A percentile compares a stretch with the other conserved stretches of the same genome.
These are phyloP conservation scores for Aspergillus bridgeri DNA, from an alignment of 495 filamentous ascomycete genomes.

Conservation along the genomic window DNA sequence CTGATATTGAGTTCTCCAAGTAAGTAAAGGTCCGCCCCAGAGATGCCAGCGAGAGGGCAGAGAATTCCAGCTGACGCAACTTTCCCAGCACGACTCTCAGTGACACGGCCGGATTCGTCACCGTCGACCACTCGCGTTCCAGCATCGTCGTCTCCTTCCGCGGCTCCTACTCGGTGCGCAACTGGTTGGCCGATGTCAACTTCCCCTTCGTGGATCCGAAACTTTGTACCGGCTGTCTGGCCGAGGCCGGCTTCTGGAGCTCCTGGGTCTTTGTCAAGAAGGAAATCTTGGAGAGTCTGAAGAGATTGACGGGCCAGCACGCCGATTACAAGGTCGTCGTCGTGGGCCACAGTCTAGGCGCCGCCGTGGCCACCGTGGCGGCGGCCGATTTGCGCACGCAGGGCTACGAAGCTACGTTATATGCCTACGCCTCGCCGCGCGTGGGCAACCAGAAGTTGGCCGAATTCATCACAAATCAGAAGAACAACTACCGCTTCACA, in stretches of 20 bases:
- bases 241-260: conserved; percentile 51
- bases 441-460: conserved; percentile 56
- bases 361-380: conserved; percentile 56
- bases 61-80: background rate
- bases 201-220: conserved; percentile 33
- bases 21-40: conserved; percentile 31
- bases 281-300: conserved; percentile 35
- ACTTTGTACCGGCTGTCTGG: conserved; percentile 48
- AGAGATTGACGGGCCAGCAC: conserved; percentile 27
- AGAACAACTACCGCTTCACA: conserved; percentile 59
- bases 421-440: conserved; percentile 64
- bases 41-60: background rate
- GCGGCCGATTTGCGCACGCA: conserved; percentile 52
- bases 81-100: conserved; percentile 47
- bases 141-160: conserved; percentile 64
- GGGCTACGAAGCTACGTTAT: conserved; percentile 44
- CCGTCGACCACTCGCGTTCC: conserved; percentile 54
- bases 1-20: conserved; percentile 55
- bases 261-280: conserved; percentile 45
- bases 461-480: conserved; percentile 50
- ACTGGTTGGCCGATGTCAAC: conserved; percentile 61
- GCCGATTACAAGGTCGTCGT: conserved; percentile 51
- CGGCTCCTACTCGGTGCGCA: conserved; percentile 59
- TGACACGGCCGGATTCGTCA: conserved; percentile 63
- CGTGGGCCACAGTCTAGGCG: conserved; percentile 65